A percentile compares a stretch with the other conserved stretches of the same genome.
Conservation (phyloP, 164 flowering plant species). For the Kalanchoe fedtschenkoi region DNA sequence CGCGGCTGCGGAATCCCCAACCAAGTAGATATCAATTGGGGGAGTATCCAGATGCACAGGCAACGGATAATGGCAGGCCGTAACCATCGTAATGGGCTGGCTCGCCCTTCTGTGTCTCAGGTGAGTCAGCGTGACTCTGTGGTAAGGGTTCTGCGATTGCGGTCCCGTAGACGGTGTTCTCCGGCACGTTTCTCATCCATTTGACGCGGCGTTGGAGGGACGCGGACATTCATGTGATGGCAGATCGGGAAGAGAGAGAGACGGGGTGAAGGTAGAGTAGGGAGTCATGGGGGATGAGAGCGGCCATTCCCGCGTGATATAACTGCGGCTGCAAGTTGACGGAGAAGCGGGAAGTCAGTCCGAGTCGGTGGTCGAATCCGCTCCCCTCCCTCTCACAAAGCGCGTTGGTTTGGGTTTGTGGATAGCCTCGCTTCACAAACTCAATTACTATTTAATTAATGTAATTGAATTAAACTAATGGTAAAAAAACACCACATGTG, state of each 20-base stretch:
- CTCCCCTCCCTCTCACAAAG: too few species aligned
- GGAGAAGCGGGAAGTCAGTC: too few species aligned
- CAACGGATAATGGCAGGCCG: conserved; percentile 91
- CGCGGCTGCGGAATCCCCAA: conserved; percentile 97
- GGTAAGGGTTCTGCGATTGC: conserved; percentile 44
- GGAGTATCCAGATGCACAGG: conserved; percentile 78
- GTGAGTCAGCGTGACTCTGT: conserved; percentile 54
- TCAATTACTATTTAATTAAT: too few species aligned
- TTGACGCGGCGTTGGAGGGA: conserved; percentile 14
- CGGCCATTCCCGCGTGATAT: too few species aligned
- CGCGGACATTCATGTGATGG: conserved; percentile 3
- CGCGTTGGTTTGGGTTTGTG: too few species aligned
- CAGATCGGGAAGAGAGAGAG: conserved; percentile 3
- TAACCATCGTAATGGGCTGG: conserved; percentile 81
- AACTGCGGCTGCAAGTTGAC: too few species aligned
- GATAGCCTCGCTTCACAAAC: too few species aligned
- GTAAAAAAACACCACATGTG: too few species aligned
- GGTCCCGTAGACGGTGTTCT: conserved; percentile 86
- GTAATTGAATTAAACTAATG: too few species aligned
- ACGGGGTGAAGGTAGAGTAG: too few species aligned
- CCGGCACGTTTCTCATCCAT: conserved; percentile 74
- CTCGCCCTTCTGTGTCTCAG: conserved; percentile 41
- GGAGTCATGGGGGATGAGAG: too few species aligned
- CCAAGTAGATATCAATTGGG: conserved; percentile 77
- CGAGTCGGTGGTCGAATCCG: too few species aligned